These are phyloP conservation scores for Seminavis robusta DNA, from an alignment of 108 stramenopile genomes.

Conservation along the genomic window DNA sequence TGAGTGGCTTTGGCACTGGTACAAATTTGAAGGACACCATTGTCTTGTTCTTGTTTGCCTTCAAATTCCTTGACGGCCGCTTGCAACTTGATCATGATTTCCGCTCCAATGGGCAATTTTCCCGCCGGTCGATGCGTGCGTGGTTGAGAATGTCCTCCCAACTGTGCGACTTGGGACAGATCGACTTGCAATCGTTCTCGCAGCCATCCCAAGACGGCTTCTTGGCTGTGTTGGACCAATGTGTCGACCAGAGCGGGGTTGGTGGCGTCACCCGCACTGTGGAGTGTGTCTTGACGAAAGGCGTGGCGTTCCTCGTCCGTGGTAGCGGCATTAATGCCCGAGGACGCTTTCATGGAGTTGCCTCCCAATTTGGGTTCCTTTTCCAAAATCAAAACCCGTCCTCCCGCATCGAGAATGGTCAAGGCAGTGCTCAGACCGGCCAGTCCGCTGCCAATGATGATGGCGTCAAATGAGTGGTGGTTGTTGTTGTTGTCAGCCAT, in stretches of 20 bases:
- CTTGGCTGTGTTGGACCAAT: slow-evolving; percentile 53
- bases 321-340: slow-evolving; percentile 56
- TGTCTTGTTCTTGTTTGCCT: slow-evolving; percentile 39
- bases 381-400: slow-evolving; percentile 73
- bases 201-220: slow-evolving; percentile 71
- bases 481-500: too few relatives aligned
- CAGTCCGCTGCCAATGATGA: slow-evolving; percentile 75
- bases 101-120: slow-evolving; percentile 75
- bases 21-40: slow-evolving; percentile 25
- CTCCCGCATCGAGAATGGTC: slow-evolving; percentile 69
- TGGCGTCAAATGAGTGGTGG: slow-evolving; percentile 52
- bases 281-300: slow-evolving; percentile 62
- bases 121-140: slow-evolving; percentile 70
- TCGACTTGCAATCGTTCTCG: slow-evolving; percentile 62
- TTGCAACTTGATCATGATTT: slow-evolving; percentile 71
- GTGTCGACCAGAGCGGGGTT: slow-evolving; percentile 49
- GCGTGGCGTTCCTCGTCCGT: slow-evolving; percentile 36
- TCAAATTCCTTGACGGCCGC: slow-evolving; percentile 63
- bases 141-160: slow-evolving; percentile 71
- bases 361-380: slow-evolving; percentile 80
- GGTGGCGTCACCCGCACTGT: slow-evolving; percentile 50
- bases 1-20: slow-evolving; percentile 39
- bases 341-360: slow-evolving; percentile 83
- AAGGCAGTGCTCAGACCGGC: slow-evolving; percentile 74
- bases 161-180: slow-evolving; percentile 60